Evolutionary conservation across 2,329 filamentous ascomycete species (phyloP).

Genomic region (Byssochlamys sp.): DNA sequence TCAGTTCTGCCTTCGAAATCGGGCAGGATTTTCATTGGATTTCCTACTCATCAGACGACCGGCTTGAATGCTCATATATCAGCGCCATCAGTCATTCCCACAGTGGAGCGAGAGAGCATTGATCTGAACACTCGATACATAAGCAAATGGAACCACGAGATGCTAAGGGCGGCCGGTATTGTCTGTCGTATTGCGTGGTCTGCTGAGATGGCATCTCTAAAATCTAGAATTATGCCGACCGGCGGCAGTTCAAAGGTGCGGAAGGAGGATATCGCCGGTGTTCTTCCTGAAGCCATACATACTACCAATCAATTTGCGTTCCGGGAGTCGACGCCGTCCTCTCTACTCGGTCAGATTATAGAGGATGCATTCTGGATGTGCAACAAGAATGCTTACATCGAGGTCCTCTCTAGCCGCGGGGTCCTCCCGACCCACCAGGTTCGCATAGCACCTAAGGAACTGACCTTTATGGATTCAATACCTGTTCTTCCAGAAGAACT

Average conservation of each 20-base stretch:
- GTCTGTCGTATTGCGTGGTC: constrained; percentile 79
- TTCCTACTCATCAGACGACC: constrained; percentile 93
- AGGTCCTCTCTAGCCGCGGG: constrained; percentile 78
- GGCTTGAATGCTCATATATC: constrained; percentile 89
- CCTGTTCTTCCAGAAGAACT: constrained; percentile 74
- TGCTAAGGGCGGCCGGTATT: constrained; percentile 82
- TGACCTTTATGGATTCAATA: constrained; percentile 77
- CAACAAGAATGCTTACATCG: constrained; percentile 70
- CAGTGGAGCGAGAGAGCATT: constrained; percentile 91
- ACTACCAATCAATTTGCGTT: constrained; percentile 81
- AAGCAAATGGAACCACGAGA: constrained; percentile 87
- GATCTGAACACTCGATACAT: constrained; percentile 94
- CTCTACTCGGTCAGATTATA: constrained; percentile 71
- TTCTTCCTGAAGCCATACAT: constrained; percentile 71
- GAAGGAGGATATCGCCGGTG: constrained; percentile 54
- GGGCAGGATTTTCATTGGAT: constrained; percentile 91
- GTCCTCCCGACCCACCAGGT: constrained; percentile 76
- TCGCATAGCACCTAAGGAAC: constrained; percentile 60
- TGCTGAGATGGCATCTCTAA: constrained; percentile 73
- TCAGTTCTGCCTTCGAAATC: constrained; percentile 83
- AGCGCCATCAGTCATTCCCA: constrained; percentile 90
- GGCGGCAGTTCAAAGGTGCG: constrained; percentile 43
- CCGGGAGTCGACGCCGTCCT: constrained; percentile 78
- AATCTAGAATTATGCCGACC: constrained; percentile 45
- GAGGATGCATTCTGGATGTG: constrained; percentile 96